phyloP scores from a whole-genome alignment of 106 monocot species.

The Allium fistulosum region DNA sequence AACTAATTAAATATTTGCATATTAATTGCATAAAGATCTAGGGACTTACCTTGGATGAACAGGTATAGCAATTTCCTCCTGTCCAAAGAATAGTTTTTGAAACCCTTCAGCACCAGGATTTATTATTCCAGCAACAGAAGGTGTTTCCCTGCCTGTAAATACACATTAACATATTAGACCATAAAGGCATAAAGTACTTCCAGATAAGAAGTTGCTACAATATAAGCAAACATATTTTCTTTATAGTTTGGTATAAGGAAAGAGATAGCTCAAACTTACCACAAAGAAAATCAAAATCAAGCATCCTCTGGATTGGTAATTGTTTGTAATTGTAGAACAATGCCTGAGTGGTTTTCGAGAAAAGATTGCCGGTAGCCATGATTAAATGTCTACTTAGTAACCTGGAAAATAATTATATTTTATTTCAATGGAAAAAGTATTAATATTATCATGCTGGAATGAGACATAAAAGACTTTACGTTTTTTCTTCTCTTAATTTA shows the following conservation, averaged over 20 bases:
- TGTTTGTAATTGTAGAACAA: conserved; percentile 93
- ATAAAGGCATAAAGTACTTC: background rate
- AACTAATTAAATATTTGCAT: background rate
- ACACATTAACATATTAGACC: background rate
- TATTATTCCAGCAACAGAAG: conserved; percentile 93
- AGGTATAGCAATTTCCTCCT: conserved; percentile 93
- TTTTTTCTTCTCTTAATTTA: too few species aligned
- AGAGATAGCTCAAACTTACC: conserved; percentile 28
- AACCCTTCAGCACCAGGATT: conserved; percentile 91
- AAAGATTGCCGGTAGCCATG: conserved; percentile 83
- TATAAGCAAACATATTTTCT: background rate
- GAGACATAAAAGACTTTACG: too few species aligned
- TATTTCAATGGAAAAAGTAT: too few species aligned
- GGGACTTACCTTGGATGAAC: conserved; percentile 60
- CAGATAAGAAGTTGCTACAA: background rate
- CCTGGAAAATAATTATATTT: conserved; percentile 14
- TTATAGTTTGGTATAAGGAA: background rate
- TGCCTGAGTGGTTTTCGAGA: conserved; percentile 73
- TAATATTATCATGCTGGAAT: too few species aligned
- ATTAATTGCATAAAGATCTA: background rate
- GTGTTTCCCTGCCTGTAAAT: conserved; percentile 71
- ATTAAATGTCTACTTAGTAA: background rate
- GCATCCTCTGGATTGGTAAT: conserved; percentile 90
- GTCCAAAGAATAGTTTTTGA: conserved; percentile 86
- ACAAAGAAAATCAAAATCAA: conserved; percentile 93